Conservation (phyloP, 2,329 filamentous ascomycete genomes). For the Fusarium caatingaense region DNA sequence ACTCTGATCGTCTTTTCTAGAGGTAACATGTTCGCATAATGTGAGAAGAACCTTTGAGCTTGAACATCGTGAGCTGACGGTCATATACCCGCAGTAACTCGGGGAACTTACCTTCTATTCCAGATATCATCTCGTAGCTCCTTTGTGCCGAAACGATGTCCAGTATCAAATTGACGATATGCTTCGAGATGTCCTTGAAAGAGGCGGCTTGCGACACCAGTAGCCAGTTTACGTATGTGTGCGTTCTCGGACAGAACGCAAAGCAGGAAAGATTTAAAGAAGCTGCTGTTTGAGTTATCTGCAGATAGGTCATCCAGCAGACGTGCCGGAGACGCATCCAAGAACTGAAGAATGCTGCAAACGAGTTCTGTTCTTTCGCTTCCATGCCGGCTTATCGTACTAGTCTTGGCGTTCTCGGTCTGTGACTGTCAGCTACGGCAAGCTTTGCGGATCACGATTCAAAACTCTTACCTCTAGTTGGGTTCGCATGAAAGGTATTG, state of each 20-base stretch:
- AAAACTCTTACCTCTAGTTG: slow-evolving; percentile 65
- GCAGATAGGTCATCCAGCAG: slow-evolving; percentile 49
- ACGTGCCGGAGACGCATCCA: slow-evolving; percentile 61
- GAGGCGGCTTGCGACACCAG: slow-evolving; percentile 60
- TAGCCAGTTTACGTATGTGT: slow-evolving; percentile 61
- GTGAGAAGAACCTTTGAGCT: slow-evolving; percentile 56
- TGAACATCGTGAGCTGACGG: slow-evolving; percentile 9
- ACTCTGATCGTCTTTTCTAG: slow-evolving; percentile 57
- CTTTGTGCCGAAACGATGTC: slow-evolving; percentile 41
- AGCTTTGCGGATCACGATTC: neutral
- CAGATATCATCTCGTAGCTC: slow-evolving; percentile 59
- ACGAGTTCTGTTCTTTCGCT: slow-evolving; percentile 43
- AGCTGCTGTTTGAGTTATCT: slow-evolving; percentile 41
- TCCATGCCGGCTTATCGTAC: slow-evolving; percentile 11
- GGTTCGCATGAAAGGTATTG: slow-evolving; percentile 66
- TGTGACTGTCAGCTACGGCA: slow-evolving; percentile 10
- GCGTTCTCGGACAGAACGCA: slow-evolving; percentile 66
- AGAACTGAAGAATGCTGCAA: slow-evolving; percentile 64
- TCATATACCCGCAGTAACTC: neutral
- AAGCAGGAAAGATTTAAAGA: slow-evolving; percentile 64
- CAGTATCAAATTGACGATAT: slow-evolving; percentile 43
- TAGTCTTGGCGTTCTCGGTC: slow-evolving; percentile 36
- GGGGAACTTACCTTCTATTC: slow-evolving; percentile 61
- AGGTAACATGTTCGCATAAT: slow-evolving; percentile 61
- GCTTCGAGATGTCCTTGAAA: slow-evolving; percentile 52